Conservation (phyloP, 2,329 filamentous ascomycete species). For the Penicillium sclerotiorum region DNA sequence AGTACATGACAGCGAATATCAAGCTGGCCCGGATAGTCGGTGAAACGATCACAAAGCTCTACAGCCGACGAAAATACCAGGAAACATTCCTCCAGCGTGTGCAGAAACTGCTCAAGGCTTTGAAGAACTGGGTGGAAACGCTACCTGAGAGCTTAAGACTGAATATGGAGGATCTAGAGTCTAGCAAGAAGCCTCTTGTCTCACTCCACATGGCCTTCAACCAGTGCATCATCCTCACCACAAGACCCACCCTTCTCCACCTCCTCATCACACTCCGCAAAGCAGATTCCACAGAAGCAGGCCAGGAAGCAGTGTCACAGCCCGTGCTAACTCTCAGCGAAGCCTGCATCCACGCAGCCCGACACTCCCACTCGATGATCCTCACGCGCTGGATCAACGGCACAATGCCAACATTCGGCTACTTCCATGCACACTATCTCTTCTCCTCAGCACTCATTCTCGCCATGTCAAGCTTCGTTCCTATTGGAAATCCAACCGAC, state of each 20-base stretch:
- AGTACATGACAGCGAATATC: conserved; percentile 42
- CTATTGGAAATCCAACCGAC: conserved; percentile 35
- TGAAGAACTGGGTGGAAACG: conserved; percentile 43
- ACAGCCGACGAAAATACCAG: conserved; percentile 39
- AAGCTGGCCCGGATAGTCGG: conserved; percentile 41
- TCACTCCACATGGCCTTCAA: conserved; percentile 44
- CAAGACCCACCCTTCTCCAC: conserved; percentile 43
- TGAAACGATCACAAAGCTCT: conserved; percentile 38
- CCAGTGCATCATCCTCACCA: conserved; percentile 44
- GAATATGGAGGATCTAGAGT: conserved; percentile 35
- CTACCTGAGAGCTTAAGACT: conserved; percentile 39
- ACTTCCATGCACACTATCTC: conserved; percentile 45
- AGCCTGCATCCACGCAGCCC: conserved; percentile 42
- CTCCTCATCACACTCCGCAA: conserved; percentile 39
- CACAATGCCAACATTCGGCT: conserved; percentile 42
- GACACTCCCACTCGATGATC: conserved; percentile 41
- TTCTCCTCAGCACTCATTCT: conserved; percentile 43
- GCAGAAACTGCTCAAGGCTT: conserved; percentile 42
- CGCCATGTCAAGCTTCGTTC: conserved; percentile 40
- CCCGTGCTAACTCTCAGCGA: conserved; percentile 41
- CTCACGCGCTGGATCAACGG: conserved; percentile 43
- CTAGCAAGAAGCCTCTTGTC: conserved; percentile 35
- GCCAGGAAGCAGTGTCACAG: conserved; percentile 35
- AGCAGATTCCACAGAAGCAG: conserved; percentile 12
- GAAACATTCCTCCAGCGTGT: conserved; percentile 44